Evolutionary conservation across 1,284 basidiomycete species (phyloP).

Genomic region (Trichosporon coremiiforme): DNA sequence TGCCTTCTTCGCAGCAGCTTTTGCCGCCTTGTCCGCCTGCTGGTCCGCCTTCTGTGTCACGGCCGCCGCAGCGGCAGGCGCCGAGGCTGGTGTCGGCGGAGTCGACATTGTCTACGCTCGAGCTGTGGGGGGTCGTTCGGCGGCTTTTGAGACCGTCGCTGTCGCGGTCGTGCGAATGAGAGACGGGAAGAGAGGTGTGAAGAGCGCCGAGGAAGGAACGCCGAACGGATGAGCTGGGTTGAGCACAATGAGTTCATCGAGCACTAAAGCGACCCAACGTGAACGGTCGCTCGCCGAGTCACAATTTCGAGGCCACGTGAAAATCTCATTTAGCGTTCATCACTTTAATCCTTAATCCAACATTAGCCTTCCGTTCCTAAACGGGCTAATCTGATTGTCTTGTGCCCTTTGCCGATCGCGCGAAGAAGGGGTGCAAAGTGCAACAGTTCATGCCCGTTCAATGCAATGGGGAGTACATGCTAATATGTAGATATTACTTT

Average conservation of each 20-base stretch:
- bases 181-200: background rate
- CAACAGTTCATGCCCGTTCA: background rate
- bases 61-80: conserved; percentile 1
- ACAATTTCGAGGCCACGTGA: conserved; percentile 17
- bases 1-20: conserved; percentile 18
- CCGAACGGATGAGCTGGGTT: background rate
- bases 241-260: conserved; percentile 3
- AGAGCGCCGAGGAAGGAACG: background rate
- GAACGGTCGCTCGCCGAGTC: background rate
- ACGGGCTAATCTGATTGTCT: background rate
- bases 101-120: conserved; percentile 14
- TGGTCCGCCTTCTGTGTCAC: conserved; percentile 14
- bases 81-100: conserved; percentile 10
- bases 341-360: background rate
- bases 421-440: background rate
- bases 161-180: background rate
- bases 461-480: conserved; percentile 16
- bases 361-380: background rate
- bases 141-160: background rate
- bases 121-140: background rate
- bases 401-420: background rate
- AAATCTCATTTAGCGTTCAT: conserved; percentile 3
- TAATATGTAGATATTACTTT: background rate
- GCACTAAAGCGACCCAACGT: background rate
- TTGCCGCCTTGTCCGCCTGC: conserved; percentile 18